Evolutionary conservation across 371 early-diverging fungal genomes (phyloP), one percentile per base, ranked within the genome.

Genomic region (Haplosporangium sp.): DNA sequence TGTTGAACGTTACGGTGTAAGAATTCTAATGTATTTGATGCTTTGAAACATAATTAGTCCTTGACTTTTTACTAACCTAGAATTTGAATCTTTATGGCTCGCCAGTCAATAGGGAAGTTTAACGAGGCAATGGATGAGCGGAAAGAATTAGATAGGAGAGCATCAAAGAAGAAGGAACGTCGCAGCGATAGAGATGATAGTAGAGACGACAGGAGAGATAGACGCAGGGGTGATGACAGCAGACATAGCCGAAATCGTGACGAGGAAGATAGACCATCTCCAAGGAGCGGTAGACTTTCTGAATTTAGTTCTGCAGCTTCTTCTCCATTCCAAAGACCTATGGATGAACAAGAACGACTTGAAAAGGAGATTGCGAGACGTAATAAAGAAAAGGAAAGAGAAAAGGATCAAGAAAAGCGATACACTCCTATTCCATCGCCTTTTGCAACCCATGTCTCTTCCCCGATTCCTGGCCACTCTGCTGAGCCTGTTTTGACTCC

Each of bases 61-160:
- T 7, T 34, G 35, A 34, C n/a, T n/a, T n/a, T 6, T 50, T 50
- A 19, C 11, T 15, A 4, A 45, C 10, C 27, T 27, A 27, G 27
- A 27, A 27, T 27, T 27, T 27, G 27, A 27, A 27, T 27, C 27
- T 27, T 27, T 27, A 27, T 27, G 27, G 27, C 27, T 27, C 27
- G 11, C 8, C 34, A 91, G 90, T 89, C 91, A 27, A 65, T 86
- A 65, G 92, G 90, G 47, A 91, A 89, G 63, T 90, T 90, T 48
- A 81, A 93, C 53, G 91, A 91, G 62, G 93, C 93, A 37, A 67
- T 91, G 65, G 87, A 84, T 27, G 95, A 94, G 65, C 86, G 91
- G 56, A 89, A 83, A 42, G 92, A 88, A 64, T 73, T 95, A 48
- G 93, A 94, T 61, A 19, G 83, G 38, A 72, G 85, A 67, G 73